Evolutionary conservation across 192 early-diverging fungal species (phyloP), one percentile per base, ranked within the genome.

Genomic region (Backusella mclennaniae): DNA sequence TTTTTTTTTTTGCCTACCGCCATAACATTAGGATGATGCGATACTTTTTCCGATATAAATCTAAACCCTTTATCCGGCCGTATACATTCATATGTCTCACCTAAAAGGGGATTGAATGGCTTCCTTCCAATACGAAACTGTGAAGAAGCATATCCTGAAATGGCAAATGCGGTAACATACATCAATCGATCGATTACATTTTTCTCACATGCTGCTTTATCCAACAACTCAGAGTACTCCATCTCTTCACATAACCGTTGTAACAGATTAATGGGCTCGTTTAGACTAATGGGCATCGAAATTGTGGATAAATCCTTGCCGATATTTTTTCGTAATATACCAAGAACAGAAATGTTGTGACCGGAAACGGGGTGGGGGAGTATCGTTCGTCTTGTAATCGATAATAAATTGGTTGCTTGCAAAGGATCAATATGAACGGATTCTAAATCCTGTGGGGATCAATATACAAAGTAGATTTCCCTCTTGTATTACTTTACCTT

Each of bases 261-360:
- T 74, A 99, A 81, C 21, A 96, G 81, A 69, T 96, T 97, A 73
- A 98, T 84, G 3, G 97, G 97, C 76, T 97, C 97, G 82, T 99
- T 99, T 76, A 98, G 82, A 3, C 90, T 90, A 19, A 98, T 91
- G 12, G 97, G 97, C 95, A 99, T 97, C 8, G 96, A 89, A n/a
- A 99, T 92, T n/a, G 91, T 96, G 8, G 94, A 92, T 73, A 99
- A 81, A 79, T 99, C 97, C 78, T 97, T 98, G 66, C 97, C 97
- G 8, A 96, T 90, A 75, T 96, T 96, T 78, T 96, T 97, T 72
- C 94, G 84, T 76, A 98, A 79, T 73, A 98, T 92, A 9, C 91
- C 93, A 66, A 97, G 78, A 9, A 96, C 77, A 66, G 91, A 94
- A 56, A 96, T 89, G 49, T 92, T 92, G 39, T 91, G 91, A 75